Percentiles rank a stretch among this genome's conserved stretches.
Evolutionary conservation across 1,284 basidiomycete genomes (phyloP).

Genomic region (Sanghuangporus sanghuang): DNA sequence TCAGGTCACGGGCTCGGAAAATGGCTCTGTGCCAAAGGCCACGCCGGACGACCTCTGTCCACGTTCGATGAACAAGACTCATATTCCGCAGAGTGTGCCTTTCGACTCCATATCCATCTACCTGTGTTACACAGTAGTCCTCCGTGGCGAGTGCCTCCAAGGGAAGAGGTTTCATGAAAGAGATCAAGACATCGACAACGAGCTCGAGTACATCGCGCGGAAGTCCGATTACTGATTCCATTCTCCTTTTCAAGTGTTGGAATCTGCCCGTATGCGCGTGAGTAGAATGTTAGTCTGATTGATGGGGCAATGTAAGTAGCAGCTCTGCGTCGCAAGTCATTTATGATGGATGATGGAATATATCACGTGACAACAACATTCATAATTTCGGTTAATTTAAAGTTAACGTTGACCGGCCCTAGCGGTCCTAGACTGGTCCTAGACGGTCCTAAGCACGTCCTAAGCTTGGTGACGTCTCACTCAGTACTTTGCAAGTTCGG

Average conservation of each 20-base stretch:
- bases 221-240: not conserved
- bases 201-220: not conserved
- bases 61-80: constrained; percentile 11
- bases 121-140: not conserved
- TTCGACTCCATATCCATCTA: not conserved
- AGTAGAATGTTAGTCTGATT: not conserved
- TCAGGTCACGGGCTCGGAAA: not conserved
- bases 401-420: too few species aligned
- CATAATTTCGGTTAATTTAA: too few species aligned
- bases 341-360: too few species aligned
- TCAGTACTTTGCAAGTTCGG: too few species aligned
- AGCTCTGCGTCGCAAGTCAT: too few species aligned
- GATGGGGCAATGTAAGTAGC: too few species aligned
- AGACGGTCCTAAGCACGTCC: too few species aligned
- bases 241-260: not conserved
- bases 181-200: not conserved
- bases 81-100: not conserved
- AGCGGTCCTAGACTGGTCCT: too few species aligned
- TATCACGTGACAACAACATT: too few species aligned
- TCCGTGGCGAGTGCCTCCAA: not conserved
- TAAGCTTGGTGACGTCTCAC: too few species aligned
- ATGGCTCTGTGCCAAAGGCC: constrained; percentile 3
- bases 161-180: not conserved
- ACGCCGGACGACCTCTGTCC: constrained; percentile 3
- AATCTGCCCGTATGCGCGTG: not conserved